Conservation (phyloP, 2,329 filamentous ascomycete genomes). For the Pestalotiopsis sp. region DNA sequence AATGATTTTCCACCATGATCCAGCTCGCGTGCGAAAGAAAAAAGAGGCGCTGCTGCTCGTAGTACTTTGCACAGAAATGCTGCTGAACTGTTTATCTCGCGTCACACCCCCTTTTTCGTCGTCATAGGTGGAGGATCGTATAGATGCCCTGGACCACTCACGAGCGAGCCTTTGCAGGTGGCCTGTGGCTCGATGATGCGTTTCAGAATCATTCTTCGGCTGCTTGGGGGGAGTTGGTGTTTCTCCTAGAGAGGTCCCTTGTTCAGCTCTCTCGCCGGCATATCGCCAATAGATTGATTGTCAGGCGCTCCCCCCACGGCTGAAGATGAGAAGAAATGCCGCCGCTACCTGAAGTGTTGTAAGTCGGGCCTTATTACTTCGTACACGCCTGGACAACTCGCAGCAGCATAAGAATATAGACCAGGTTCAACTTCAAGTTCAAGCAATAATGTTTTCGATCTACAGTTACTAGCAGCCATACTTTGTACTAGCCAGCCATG, state of each 20-base stretch:
- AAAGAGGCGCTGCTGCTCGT: background rate
- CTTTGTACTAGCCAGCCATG: background rate
- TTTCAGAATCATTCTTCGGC: background rate
- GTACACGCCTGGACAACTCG: background rate
- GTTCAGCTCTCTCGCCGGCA: background rate
- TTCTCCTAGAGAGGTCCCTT: background rate
- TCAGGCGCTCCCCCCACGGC: background rate
- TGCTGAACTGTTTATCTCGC: background rate
- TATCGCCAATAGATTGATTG: background rate
- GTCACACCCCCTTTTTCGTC: background rate
- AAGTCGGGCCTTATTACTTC: background rate
- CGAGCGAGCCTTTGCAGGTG: background rate
- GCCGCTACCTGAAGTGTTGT: background rate
- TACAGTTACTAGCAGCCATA: no score
- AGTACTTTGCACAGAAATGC: background rate
- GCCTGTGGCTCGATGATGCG: background rate
- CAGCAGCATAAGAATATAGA: no score
- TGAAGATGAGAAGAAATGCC: background rate
- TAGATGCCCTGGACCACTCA: conserved; percentile 8
- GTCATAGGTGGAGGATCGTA: conserved; percentile 10
- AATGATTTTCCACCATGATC: background rate
- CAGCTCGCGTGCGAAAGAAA: background rate
- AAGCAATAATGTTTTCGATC: no score
- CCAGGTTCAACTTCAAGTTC: no score
- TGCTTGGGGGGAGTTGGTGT: background rate